Conservation (phyloP, 495 filamentous ascomycete genomes). For the Aspergillus campestris region DNA sequence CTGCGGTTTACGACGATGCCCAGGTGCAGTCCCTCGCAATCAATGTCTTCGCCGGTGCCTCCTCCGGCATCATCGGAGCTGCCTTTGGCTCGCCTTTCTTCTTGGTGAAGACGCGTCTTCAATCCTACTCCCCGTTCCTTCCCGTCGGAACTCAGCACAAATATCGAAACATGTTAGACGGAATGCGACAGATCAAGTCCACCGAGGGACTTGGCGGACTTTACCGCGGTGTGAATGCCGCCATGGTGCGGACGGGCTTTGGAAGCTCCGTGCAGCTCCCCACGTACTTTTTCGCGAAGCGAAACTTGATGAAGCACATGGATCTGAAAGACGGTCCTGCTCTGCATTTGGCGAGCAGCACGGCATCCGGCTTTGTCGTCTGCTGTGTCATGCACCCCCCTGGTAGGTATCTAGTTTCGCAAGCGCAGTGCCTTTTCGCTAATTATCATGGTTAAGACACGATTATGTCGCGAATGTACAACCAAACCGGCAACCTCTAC, state of each 20-base stretch:
- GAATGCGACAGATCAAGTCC: conserved; percentile 66
- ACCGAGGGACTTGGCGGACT: conserved; percentile 72
- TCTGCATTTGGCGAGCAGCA: conserved; percentile 80
- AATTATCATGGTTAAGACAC: conserved; percentile 56
- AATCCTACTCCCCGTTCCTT: conserved; percentile 88
- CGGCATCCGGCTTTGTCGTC: conserved; percentile 89
- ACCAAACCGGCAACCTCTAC: conserved; percentile 96
- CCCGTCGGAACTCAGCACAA: conserved; percentile 94
- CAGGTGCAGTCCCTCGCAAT: conserved; percentile 71
- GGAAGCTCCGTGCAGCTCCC: conserved; percentile 92
- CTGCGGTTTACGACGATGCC: conserved; percentile 58
- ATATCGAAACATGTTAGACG: conserved; percentile 80
- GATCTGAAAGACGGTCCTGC: conserved; percentile 88
- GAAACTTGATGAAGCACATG: conserved; percentile 66
- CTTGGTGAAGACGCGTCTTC: conserved; percentile 93
- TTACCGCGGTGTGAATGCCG: conserved; percentile 83
- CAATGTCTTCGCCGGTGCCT: conserved; percentile 87
- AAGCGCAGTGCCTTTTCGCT: conserved; percentile 4
- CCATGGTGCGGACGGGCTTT: conserved; percentile 96
- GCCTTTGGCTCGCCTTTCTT: conserved; percentile 92
- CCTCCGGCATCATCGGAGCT: conserved; percentile 82
- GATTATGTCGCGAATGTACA: conserved; percentile 98
- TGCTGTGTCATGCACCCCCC: conserved; percentile 98
- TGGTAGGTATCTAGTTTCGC: conserved; percentile 39
- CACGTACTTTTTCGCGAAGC: conserved; percentile 97